Base-by-base conservation (phyloP, 2,329 filamentous ascomycete genomes). In the Colletotrichum brevisporum region DNA sequence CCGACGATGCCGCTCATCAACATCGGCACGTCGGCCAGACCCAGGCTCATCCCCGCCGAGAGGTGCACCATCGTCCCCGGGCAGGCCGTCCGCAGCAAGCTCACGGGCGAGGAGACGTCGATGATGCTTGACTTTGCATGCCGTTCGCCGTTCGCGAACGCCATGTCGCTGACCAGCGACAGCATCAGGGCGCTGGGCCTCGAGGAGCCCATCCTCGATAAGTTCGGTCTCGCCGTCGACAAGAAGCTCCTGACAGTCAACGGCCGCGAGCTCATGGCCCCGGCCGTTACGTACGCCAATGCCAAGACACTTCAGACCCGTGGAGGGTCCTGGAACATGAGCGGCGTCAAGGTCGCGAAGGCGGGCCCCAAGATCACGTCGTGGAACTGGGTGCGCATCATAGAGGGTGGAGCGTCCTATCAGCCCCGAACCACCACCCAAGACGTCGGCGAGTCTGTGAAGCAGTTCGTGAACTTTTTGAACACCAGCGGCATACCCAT, bases 121-220 rank as follows among this genome's bases (percentile, higher is more conserved):
- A 75, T 81, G 0, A 95, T 96, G 93, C 89, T 95, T 53, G 80
- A 81, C 0, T 93, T 94, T 76, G 91, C 94, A 1, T 93, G 91
- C 64, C 87, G 91, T 4, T 81, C 81, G 0, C 93, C 93, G 0
- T 84, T 84, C 1, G 81, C 85, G 6, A 97, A 95, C 72, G 92
- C 90, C 0, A 76, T 83, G 1, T 92, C 90, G 0, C 91, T 96
- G 73, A 84, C 86, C 2, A 84, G 77, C 0, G 83, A 85, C 9
- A 91, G 88, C 2, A 85, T 89, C 26, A 71, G 81, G 18, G 81
- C 89, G 5, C 83, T 95, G 24, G 86, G 87, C 2, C 83, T 94
- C 2, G 85, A 89, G 51, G 77, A 80, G 2, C 70, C 79, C 0
- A 31, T 65, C 6, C 61, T 76, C 69, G 43, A 71, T 5, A 73